A percentile compares a stretch with the other conserved stretches of the same genome.
Conservation (phyloP, 495 filamentous ascomycete genomes). For the Polyplosphaeria fusca region DNA sequence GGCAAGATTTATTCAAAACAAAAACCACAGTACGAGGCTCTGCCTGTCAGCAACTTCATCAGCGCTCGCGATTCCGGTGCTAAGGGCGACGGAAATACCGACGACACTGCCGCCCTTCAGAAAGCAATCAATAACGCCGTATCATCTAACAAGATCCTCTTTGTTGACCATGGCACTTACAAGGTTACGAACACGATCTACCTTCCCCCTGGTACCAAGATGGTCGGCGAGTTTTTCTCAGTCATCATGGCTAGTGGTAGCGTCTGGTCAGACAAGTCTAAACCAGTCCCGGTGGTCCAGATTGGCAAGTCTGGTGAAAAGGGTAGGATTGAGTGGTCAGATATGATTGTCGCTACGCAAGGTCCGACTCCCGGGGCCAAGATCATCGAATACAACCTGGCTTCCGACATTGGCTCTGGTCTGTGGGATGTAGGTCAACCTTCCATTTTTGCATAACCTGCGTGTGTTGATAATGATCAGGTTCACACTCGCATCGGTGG, state of each 20-base stretch:
- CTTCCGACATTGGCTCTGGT: slow-evolving; percentile 64
- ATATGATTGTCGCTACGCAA: slow-evolving; percentile 75
- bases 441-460: too few species aligned
- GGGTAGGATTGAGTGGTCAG: slow-evolving; percentile 79
- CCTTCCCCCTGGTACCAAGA: slow-evolving; percentile 72
- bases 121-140: slow-evolving; percentile 59
- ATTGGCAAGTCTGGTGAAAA: slow-evolving; percentile 75
- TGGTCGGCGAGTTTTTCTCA: slow-evolving; percentile 90
- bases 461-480: too few species aligned
- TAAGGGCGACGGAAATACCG: slow-evolving; percentile 70
- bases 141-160: slow-evolving; percentile 64
- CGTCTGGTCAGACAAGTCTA: slow-evolving; percentile 67
- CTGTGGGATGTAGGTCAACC: slow-evolving; percentile 98
- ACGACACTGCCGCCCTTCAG: slow-evolving; percentile 72
- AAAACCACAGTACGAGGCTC: slow-evolving; percentile 70
- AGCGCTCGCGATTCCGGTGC: slow-evolving; percentile 75
- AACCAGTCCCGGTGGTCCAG: slow-evolving; percentile 70
- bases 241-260: slow-evolving; percentile 68
- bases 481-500: slow-evolving; percentile 86
- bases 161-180: slow-evolving; percentile 90
- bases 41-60: slow-evolving; percentile 58
- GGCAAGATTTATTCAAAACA: slow-evolving; percentile 59
- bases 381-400: slow-evolving; percentile 88
- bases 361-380: slow-evolving; percentile 81
- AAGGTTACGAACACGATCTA: slow-evolving; percentile 78